A percentile compares a stretch with the other conserved stretches of the same genome.
phyloP scores from a whole-genome alignment of 169 alveolate genomes.

The Plasmodium inui region DNA sequence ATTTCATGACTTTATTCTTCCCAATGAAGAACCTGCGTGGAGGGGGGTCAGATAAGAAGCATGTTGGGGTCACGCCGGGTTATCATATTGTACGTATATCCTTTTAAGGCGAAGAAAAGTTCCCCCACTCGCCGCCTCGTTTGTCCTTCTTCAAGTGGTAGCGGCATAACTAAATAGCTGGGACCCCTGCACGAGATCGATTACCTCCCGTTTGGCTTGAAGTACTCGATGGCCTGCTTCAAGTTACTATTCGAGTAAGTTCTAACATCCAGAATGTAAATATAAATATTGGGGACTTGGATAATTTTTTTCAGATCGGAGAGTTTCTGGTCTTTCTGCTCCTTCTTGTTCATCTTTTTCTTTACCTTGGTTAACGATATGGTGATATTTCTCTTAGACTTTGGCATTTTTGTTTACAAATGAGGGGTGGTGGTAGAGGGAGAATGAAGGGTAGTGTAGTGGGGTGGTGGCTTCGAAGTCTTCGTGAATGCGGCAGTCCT shows the following conservation, averaged over 20 bases:
- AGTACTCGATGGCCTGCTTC: conserved; percentile 67
- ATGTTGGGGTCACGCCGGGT: not conserved
- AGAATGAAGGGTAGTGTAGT: not conserved
- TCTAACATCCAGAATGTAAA: conserved; percentile 59
- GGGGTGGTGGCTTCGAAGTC: not conserved
- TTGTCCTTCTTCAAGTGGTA: not conserved
- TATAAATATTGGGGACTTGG: conserved; percentile 55
- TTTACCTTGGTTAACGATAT: conserved; percentile 73
- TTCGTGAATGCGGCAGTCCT: not conserved
- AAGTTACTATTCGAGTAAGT: conserved; percentile 61
- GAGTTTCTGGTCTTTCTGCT: conserved; percentile 32
- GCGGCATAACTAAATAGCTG: not conserved
- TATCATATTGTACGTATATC: not conserved
- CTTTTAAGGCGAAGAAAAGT: not conserved
- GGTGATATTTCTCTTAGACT: conserved; percentile 67
- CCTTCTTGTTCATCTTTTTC: conserved; percentile 67
- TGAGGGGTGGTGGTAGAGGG: not conserved
- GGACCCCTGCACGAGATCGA: not conserved
- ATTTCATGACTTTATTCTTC: conserved; percentile 71
- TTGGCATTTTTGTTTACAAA: conserved; percentile 47
- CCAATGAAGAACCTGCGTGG: conserved; percentile 54
- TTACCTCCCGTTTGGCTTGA: conserved; percentile 68
- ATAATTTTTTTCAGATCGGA: conserved; percentile 36
- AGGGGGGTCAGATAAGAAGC: not conserved
- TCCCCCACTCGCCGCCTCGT: not conserved